These are phyloP conservation scores for Inonotus obliquus DNA, from an alignment of 1,284 basidiomycete species.

Conservation along the genomic window DNA sequence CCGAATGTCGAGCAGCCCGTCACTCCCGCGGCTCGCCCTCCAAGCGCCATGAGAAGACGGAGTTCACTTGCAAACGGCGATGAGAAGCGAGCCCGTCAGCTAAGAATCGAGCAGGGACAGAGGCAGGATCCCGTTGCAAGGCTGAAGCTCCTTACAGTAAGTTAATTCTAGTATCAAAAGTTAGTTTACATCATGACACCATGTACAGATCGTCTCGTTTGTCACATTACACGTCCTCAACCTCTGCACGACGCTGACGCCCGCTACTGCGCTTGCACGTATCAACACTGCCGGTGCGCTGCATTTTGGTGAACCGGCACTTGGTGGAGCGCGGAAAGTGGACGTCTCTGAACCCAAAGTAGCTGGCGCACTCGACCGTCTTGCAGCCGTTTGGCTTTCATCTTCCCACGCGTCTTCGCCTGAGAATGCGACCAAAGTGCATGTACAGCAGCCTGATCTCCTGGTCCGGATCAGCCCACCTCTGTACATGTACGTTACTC, in stretches of 20 bases:
- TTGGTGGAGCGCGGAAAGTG: conserved; percentile 40
- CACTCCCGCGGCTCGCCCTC: background rate
- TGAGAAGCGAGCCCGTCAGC: background rate
- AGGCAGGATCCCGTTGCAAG: conserved; percentile 79
- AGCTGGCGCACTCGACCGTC: conserved; percentile 51
- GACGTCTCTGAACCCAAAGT: conserved; percentile 62
- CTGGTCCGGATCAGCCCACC: conserved; percentile 72
- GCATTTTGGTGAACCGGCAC: conserved; percentile 22
- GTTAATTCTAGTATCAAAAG: conserved; percentile 25
- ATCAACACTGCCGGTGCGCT: conserved; percentile 35
- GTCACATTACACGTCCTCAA: conserved; percentile 88
- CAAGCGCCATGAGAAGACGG: conserved; percentile 11
- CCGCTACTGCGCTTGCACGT: conserved; percentile 59
- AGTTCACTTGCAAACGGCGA: background rate
- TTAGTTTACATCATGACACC: background rate
- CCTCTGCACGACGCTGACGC: conserved; percentile 88
- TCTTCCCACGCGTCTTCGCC: conserved; percentile 29
- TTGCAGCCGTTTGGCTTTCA: conserved; percentile 39
- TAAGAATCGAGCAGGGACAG: conserved; percentile 35
- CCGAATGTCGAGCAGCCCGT: background rate
- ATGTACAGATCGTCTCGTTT: conserved; percentile 74
- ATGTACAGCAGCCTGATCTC: conserved; percentile 35
- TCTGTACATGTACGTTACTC: conserved; percentile 51
- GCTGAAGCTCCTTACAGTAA: conserved; percentile 84
- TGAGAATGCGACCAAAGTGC: conserved; percentile 25